These are phyloP conservation scores for Colletotrichum trifolii DNA, from an alignment of 2,329 filamentous ascomycete species.

Conservation along the genomic window DNA sequence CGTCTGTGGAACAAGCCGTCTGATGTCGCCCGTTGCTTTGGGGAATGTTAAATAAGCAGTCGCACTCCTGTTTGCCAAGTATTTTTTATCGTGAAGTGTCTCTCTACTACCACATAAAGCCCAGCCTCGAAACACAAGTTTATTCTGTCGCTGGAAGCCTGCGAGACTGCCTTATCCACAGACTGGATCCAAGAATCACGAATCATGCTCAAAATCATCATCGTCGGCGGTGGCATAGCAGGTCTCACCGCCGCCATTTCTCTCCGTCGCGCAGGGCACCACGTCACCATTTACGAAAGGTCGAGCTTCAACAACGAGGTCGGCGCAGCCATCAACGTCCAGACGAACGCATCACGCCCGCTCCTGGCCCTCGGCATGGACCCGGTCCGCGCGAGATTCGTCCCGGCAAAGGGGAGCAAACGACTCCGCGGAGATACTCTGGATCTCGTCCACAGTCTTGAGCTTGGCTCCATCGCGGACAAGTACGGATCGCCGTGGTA, in stretches of 20 bases:
- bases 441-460: slow-evolving; percentile 36
- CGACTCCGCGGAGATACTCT: slow-evolving; percentile 20
- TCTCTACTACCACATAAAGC: no score
- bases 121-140: no score
- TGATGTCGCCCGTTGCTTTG: no score
- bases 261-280: slow-evolving; percentile 48
- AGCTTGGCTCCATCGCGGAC: slow-evolving; percentile 6
- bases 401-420: slow-evolving; percentile 39
- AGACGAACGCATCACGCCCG: slow-evolving; percentile 51
- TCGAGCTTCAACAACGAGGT: slow-evolving; percentile 50
- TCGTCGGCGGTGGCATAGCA: slow-evolving; percentile 52
- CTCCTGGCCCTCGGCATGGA: slow-evolving; percentile 51
- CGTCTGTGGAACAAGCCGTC: no score
- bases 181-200: no score
- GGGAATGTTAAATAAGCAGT: no score
- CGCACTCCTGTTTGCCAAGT: no score
- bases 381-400: slow-evolving; percentile 42
- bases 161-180: no score
- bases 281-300: slow-evolving; percentile 49
- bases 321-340: slow-evolving; percentile 52
- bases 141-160: no score
- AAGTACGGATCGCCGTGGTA: slow-evolving; percentile 42
- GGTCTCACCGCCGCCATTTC: slow-evolving; percentile 48
- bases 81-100: no score
- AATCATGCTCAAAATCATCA: slow-evolving; percentile 37